Conservation (phyloP, 2,329 filamentous ascomycete species). For the Magnaporthales sp. region DNA sequence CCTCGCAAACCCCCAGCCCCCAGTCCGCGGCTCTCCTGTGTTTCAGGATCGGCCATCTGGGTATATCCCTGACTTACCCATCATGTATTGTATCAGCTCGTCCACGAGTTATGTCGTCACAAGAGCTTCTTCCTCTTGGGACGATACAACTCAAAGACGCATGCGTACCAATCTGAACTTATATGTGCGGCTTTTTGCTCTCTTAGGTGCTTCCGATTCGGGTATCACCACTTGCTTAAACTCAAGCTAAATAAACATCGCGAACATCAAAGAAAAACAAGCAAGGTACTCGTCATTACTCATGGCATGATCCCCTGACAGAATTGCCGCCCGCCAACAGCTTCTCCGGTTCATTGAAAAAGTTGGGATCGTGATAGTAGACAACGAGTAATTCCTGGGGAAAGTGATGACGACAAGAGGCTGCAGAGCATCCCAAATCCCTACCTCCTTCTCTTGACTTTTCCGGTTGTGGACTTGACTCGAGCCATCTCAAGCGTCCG, state of each 20-base stretch:
- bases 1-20: neutral
- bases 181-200: neutral
- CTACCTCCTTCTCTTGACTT: neutral
- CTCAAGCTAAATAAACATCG: neutral
- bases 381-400: neutral
- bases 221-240: neutral
- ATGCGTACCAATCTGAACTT: neutral
- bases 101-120: neutral
- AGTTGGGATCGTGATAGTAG: neutral
- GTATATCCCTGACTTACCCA: neutral
- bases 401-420: neutral
- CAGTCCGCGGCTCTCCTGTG: neutral
- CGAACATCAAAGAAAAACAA: neutral
- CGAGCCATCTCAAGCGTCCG: constrained; percentile 49
- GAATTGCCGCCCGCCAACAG: neutral
- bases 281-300: neutral
- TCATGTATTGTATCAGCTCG: neutral
- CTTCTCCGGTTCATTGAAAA: neutral
- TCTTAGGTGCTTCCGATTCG: neutral
- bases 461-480: constrained; percentile 22
- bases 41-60: neutral
- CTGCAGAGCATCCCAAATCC: neutral
- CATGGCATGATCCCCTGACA: neutral
- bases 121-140: neutral
- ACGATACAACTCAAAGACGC: neutral